A percentile compares a stretch with the other conserved stretches of the same genome.
These are phyloP conservation scores for Sclerotinia borealis DNA, from an alignment of 2,329 filamentous ascomycete species.

Conservation along the genomic window DNA sequence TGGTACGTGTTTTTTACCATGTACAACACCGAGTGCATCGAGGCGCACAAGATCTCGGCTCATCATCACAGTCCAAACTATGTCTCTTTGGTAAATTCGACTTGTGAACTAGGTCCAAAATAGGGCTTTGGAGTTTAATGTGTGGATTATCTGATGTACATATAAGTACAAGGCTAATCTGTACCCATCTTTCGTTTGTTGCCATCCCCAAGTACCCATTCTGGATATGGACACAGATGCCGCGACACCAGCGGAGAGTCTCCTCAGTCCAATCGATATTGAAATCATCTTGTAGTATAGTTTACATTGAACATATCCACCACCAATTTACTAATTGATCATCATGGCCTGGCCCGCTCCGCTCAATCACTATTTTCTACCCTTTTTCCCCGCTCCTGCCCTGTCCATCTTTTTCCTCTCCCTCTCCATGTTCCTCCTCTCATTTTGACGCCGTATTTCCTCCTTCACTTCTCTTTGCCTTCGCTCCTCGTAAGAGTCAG, in stretches of 20 bases:
- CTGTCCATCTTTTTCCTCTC: background rate
- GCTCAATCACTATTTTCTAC: background rate
- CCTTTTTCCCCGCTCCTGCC: background rate
- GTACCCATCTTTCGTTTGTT: background rate
- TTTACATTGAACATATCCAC: background rate
- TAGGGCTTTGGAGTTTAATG: background rate
- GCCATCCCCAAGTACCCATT: background rate
- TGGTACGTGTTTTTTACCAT: no score
- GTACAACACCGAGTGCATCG: no score
- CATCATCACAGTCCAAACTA: background rate
- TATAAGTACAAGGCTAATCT: background rate
- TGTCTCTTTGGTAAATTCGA: no score
- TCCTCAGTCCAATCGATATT: background rate
- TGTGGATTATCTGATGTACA: background rate
- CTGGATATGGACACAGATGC: background rate
- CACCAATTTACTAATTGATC: background rate
- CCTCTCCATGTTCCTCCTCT: background rate
- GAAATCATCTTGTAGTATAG: background rate
- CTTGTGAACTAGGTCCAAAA: no score
- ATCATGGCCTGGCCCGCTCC: background rate
- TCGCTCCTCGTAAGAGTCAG: constrained; percentile 1
- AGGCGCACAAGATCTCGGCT: background rate
- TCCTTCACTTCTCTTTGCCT: background rate
- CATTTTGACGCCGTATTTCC: background rate
- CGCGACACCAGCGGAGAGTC: background rate